Percentiles rank a stretch among this genome's conserved stretches.
phyloP scores from a whole-genome alignment of 768 basidiomycete species.

The Guyanaporus albipodus region DNA sequence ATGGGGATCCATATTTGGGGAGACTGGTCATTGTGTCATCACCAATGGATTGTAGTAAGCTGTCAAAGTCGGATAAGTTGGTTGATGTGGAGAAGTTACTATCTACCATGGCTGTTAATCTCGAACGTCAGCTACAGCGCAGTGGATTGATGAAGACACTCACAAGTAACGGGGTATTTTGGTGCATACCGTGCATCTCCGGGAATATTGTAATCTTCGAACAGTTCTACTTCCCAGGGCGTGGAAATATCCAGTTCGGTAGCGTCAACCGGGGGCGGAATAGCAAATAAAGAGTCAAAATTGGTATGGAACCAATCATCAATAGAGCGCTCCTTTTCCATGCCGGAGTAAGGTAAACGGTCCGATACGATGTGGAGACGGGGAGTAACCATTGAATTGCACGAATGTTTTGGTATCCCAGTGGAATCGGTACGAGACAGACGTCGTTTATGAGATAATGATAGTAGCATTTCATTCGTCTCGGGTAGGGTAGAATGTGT shows the following conservation, averaged over 20 bases:
- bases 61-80: slow-evolving; percentile 6
- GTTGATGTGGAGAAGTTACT: background rate
- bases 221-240: slow-evolving; percentile 34
- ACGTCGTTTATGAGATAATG: slow-evolving; percentile 33
- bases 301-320: slow-evolving; percentile 36
- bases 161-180: background rate
- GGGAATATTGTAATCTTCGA: slow-evolving; percentile 24
- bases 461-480: background rate
- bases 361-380: slow-evolving; percentile 31
- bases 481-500: background rate
- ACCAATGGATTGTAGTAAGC: slow-evolving; percentile 6
- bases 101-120: background rate
- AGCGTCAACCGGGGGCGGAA: slow-evolving; percentile 25
- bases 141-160: background rate
- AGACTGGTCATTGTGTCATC: background rate
- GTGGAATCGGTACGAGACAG: slow-evolving; percentile 31
- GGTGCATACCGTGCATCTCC: background rate
- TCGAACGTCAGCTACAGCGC: background rate
- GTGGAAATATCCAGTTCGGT: slow-evolving; percentile 24
- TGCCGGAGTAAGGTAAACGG: slow-evolving; percentile 21
- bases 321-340: slow-evolving; percentile 20
- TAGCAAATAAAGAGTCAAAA: slow-evolving; percentile 24
- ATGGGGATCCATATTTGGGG: background rate
- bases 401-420: slow-evolving; percentile 27
- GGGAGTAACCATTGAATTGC: slow-evolving; percentile 11